Conservation (phyloP, 2,329 filamentous ascomycete genomes). For the Gnomoniopsis smithogilvyi region DNA sequence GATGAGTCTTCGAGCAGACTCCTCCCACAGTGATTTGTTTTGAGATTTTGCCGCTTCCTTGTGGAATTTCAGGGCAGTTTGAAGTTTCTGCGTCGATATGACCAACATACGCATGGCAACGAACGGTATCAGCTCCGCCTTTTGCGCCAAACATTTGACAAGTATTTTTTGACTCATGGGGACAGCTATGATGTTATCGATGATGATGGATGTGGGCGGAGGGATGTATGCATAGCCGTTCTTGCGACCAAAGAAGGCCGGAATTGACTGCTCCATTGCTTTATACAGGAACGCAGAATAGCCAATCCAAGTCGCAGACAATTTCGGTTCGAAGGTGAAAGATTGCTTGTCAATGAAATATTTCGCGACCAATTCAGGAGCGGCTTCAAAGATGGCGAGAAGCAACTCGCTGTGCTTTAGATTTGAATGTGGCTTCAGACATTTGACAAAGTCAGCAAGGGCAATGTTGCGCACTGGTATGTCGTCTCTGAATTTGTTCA, state of each 20-base stretch:
- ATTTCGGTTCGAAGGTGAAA: slow-evolving; percentile 86
- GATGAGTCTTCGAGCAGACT: slow-evolving; percentile 64
- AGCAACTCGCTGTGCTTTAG: slow-evolving; percentile 78
- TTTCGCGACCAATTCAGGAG: slow-evolving; percentile 82
- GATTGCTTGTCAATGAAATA: slow-evolving; percentile 80
- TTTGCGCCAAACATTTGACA: slow-evolving; percentile 73
- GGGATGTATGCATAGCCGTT: slow-evolving; percentile 63
- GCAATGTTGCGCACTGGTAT: slow-evolving; percentile 76
- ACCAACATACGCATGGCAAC: slow-evolving; percentile 80
- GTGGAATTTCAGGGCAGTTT: slow-evolving; percentile 60
- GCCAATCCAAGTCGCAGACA: slow-evolving; percentile 91
- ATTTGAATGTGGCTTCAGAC: slow-evolving; percentile 79
- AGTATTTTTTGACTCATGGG: slow-evolving; percentile 79
- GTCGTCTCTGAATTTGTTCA: slow-evolving; percentile 62
- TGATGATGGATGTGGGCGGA: slow-evolving; percentile 72
- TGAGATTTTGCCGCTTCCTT: slow-evolving; percentile 36
- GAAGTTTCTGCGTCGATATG: slow-evolving; percentile 75
- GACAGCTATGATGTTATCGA: slow-evolving; percentile 83
- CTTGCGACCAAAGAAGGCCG: slow-evolving; percentile 66
- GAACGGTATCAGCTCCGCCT: slow-evolving; percentile 75
- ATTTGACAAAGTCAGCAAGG: slow-evolving; percentile 74
- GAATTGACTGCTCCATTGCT: slow-evolving; percentile 71
- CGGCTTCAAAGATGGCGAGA: slow-evolving; percentile 72
- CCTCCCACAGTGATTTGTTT: slow-evolving; percentile 58
- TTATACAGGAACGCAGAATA: slow-evolving; percentile 88